Conservation (phyloP, 208 protist genomes). For the Acanthamoeba royreba region DNA sequence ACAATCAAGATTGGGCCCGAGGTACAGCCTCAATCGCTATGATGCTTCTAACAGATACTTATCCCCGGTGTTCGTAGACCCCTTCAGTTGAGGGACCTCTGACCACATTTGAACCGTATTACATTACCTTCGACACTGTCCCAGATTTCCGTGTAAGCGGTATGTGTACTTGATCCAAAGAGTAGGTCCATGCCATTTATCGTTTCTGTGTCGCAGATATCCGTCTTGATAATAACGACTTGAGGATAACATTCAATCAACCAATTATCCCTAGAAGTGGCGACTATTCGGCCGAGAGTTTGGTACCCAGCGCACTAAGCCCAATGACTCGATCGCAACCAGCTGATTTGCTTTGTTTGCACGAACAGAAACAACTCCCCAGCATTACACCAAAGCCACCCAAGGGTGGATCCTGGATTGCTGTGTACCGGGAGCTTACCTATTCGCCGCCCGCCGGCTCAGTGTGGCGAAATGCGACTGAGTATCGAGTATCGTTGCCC, state of each 20-base stretch:
- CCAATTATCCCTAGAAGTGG: too few relatives aligned
- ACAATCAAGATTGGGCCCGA: not conserved
- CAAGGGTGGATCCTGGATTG: not conserved
- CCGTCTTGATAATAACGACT: not conserved
- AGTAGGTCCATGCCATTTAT: too few relatives aligned
- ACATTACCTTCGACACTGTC: not conserved
- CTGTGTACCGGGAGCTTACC: not conserved
- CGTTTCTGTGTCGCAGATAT: too few relatives aligned
- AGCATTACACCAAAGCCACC: not conserved
- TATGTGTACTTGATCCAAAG: not conserved
- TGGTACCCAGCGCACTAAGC: too few relatives aligned
- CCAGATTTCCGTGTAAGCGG: not conserved
- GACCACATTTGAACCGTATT: not conserved
- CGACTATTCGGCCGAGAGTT: too few relatives aligned
- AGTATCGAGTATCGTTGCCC: not conserved
- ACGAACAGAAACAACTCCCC: too few relatives aligned
- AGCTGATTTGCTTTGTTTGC: too few relatives aligned
- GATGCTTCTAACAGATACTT: too few relatives aligned
- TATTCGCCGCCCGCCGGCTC: not conserved
- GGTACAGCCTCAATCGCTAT: not conserved
- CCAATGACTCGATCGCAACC: too few relatives aligned
- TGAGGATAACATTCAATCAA: too few relatives aligned
- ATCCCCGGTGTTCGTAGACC: too few relatives aligned
- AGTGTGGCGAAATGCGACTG: not conserved
- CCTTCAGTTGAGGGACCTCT: constrained; percentile 3